Percentiles rank a stretch among this genome's conserved stretches.
phyloP scores from a whole-genome alignment of 108 stramenopile genomes.

The Phaeodactylum tricornutum region DNA sequence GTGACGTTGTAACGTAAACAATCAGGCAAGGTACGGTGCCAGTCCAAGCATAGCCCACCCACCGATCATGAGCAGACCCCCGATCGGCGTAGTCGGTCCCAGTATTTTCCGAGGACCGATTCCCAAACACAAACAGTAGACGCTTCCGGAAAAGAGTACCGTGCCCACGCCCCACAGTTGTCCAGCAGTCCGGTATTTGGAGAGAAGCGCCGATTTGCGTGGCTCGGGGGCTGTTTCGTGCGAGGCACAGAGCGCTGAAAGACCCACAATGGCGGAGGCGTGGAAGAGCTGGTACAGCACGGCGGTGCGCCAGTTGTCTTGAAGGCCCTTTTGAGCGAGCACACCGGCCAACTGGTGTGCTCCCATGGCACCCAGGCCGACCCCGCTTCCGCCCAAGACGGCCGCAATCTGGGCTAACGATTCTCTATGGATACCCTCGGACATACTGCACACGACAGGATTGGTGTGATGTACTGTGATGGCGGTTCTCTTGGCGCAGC shows the following conservation, averaged over 20 bases:
- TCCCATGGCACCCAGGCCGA: conserved; percentile 61
- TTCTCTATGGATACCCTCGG: too few species aligned
- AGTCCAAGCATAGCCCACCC: conserved; percentile 61
- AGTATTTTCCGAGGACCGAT: conserved; percentile 62
- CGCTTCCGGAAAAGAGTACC: conserved; percentile 67
- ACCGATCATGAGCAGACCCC: conserved; percentile 77
- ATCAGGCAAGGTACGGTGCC: too few species aligned
- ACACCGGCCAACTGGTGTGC: conserved; percentile 60
- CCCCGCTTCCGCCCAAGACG: conserved; percentile 58
- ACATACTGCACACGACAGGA: too few species aligned
- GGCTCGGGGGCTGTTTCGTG: neutral
- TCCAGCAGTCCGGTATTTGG: conserved; percentile 30
- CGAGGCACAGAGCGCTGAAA: conserved; percentile 19
- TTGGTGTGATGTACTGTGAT: too few species aligned
- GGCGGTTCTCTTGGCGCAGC: too few species aligned
- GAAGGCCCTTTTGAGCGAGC: conserved; percentile 32
- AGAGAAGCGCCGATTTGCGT: conserved; percentile 4
- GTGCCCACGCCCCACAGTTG: conserved; percentile 58
- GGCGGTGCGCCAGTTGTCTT: conserved; percentile 70
- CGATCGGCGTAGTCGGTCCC: conserved; percentile 79
- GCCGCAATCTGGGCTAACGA: conserved; percentile 18
- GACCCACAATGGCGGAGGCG: conserved; percentile 60
- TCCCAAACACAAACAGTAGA: conserved; percentile 56
- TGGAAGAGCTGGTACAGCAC: conserved; percentile 74
- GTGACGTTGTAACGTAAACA: too few species aligned